phyloP scores from a whole-genome alignment of 208 protist genomes.

The Leishmania tarentolae region DNA sequence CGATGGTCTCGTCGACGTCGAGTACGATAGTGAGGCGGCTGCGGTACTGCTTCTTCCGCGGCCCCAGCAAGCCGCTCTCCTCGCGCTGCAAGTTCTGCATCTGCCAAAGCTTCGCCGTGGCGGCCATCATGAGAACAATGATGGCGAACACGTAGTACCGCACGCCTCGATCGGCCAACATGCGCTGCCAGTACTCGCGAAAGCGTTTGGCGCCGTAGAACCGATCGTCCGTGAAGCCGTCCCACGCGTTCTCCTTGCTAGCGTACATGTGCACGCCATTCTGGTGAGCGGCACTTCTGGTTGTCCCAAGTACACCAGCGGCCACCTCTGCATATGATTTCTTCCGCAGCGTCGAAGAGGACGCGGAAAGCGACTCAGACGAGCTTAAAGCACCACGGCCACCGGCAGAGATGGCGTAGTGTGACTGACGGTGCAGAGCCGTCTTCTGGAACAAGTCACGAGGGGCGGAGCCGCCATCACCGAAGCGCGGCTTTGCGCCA shows the following conservation, averaged over 20 bases:
- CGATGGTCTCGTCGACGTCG: slow-evolving; percentile 89
- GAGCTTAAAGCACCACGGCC: slow-evolving; percentile 7
- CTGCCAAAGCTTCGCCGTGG: slow-evolving; percentile 57
- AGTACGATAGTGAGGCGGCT: slow-evolving; percentile 86
- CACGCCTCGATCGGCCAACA: slow-evolving; percentile 67
- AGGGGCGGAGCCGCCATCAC: slow-evolving; percentile 28
- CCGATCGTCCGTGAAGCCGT: slow-evolving; percentile 81
- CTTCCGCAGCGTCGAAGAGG: background rate
- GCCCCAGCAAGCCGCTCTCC: slow-evolving; percentile 68
- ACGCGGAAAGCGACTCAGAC: background rate
- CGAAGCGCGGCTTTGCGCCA: slow-evolving; percentile 12
- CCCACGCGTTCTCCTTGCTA: slow-evolving; percentile 88
- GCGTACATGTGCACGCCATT: slow-evolving; percentile 84
- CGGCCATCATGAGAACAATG: slow-evolving; percentile 53
- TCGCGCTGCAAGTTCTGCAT: slow-evolving; percentile 59
- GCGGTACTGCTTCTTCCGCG: slow-evolving; percentile 78
- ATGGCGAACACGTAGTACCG: slow-evolving; percentile 83
- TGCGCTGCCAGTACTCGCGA: slow-evolving; percentile 73
- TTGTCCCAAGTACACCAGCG: slow-evolving; percentile 30
- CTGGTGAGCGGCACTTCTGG: slow-evolving; percentile 13
- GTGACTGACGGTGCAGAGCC: slow-evolving; percentile 26
- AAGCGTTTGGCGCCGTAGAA: slow-evolving; percentile 83
- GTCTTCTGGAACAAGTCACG: slow-evolving; percentile 32
- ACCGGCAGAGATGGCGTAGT: slow-evolving; percentile 29
- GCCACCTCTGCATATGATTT: slow-evolving; percentile 37